Conservation (phyloP, 306 rosid genomes). For the Prunus campanulata region DNA sequence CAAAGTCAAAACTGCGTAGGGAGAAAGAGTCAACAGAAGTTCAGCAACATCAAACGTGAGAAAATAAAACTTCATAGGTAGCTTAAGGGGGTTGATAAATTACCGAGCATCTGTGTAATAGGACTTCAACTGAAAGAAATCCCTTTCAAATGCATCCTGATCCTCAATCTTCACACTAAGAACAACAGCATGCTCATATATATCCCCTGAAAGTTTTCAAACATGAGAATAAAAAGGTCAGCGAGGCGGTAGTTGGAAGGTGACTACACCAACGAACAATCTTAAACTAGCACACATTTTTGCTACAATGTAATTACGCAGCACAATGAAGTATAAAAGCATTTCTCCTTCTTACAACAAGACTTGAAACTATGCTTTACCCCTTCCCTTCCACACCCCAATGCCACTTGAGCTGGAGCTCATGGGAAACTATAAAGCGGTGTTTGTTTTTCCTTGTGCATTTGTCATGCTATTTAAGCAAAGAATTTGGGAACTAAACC, state of each 20-base stretch:
- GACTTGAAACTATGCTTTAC: not conserved
- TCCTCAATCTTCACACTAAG: slow-evolving; percentile 88
- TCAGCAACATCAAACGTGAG: not conserved
- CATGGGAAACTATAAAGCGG: too few species aligned
- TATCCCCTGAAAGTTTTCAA: slow-evolving; percentile 71
- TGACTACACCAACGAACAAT: not conserved
- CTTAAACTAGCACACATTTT: slow-evolving; percentile 9
- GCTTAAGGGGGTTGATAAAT: slow-evolving; percentile 11
- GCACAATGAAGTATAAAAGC: not conserved
- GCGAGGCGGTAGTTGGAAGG: not conserved
- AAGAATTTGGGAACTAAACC: not conserved
- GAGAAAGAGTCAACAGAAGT: not conserved
- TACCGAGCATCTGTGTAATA: slow-evolving; percentile 94
- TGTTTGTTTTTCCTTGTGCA: not conserved
- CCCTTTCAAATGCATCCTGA: slow-evolving; percentile 95
- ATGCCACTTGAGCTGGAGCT: not conserved
- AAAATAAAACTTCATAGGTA: not conserved
- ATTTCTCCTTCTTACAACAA: not conserved
- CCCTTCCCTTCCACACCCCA: not conserved
- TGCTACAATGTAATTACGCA: not conserved
- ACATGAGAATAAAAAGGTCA: not conserved
- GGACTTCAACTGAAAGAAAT: slow-evolving; percentile 94
- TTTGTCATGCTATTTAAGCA: not conserved
- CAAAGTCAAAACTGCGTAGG: not conserved
- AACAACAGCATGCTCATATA: slow-evolving; percentile 93